Percentiles rank a stretch among this genome's conserved stretches.
Evolutionary conservation across 768 basidiomycete species (phyloP).

Genomic region (Leccinum disarticulatum): DNA sequence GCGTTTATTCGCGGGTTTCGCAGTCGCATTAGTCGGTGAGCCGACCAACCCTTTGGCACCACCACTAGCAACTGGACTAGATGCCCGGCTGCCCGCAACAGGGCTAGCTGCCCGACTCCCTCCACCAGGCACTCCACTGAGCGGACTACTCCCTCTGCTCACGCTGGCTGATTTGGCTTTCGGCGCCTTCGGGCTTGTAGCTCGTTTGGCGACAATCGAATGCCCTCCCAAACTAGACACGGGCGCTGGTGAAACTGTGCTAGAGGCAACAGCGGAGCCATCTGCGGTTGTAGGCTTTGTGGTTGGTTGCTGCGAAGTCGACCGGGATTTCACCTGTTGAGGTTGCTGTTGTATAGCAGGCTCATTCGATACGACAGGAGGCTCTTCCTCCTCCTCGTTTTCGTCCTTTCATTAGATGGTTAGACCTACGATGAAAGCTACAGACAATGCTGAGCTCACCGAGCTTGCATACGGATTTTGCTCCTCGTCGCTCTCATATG

Average conservation of each 20-base stretch:
- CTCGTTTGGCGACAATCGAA: conserved; percentile 78
- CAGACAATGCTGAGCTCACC: conserved; percentile 40
- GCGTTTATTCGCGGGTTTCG: conserved; percentile 53
- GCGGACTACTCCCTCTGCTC: conserved; percentile 61
- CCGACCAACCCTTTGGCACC: conserved; percentile 19
- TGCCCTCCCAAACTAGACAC: conserved; percentile 66
- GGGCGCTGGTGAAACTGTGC: conserved; percentile 52
- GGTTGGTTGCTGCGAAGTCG: conserved; percentile 38
- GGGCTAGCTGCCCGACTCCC: conserved; percentile 58
- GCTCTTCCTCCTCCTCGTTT: conserved; percentile 76
- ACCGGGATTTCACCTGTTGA: conserved; percentile 46
- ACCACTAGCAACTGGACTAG: conserved; percentile 30
- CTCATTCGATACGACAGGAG: conserved; percentile 39
- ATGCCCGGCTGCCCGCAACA: conserved; percentile 36
- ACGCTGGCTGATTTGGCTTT: conserved; percentile 49
- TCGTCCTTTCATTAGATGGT: conserved; percentile 46
- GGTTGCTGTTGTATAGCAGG: conserved; percentile 43
- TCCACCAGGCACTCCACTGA: conserved; percentile 35
- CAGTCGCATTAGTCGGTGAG: conserved; percentile 35
- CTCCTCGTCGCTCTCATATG: conserved; percentile 82
- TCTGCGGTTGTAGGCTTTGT: conserved; percentile 35
- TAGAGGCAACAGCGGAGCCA: conserved; percentile 41
- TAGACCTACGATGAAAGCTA: neutral
- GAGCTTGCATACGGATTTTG: conserved; percentile 78
- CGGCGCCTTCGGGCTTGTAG: conserved; percentile 75